A percentile compares a stretch with the other conserved stretches of the same genome.
phyloP scores from a whole-genome alignment of 2,329 filamentous ascomycete genomes.

The Magnaporthiopsis rhizophila region DNA sequence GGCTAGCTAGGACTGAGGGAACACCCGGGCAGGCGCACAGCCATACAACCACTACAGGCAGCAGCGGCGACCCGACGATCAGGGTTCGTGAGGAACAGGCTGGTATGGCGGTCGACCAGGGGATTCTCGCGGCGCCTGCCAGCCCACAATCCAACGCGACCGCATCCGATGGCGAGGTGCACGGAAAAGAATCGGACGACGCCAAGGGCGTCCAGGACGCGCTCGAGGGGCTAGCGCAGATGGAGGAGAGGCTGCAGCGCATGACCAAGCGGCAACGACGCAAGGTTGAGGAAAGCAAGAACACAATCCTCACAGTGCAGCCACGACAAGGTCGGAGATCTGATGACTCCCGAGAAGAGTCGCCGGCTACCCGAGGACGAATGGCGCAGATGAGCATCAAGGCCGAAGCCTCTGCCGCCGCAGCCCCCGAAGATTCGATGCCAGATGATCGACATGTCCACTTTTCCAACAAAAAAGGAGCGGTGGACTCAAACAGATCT shows the following conservation, averaged over 20 bases:
- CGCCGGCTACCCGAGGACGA: neutral
- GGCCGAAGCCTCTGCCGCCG: constrained; percentile 1
- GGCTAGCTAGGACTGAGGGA: too few relatives aligned
- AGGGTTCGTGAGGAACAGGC: too few relatives aligned
- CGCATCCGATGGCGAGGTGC: too few relatives aligned
- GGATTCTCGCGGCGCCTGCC: too few relatives aligned
- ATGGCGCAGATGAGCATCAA: neutral
- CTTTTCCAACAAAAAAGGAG: constrained; percentile 11
- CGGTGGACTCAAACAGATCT: constrained; percentile 13
- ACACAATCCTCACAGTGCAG: constrained; percentile 12
- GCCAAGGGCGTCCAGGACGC: constrained; percentile 28
- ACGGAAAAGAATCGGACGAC: constrained; percentile 4
- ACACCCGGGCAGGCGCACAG: too few relatives aligned
- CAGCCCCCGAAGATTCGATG: constrained; percentile 4
- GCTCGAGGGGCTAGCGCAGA: constrained; percentile 37
- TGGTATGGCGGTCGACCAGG: too few relatives aligned
- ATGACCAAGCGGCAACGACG: constrained; percentile 37
- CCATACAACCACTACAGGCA: too few relatives aligned
- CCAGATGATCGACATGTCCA: constrained; percentile 13
- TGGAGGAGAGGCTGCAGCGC: constrained; percentile 38
- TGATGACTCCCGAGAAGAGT: neutral
- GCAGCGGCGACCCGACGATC: too few relatives aligned
- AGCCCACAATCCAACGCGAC: too few relatives aligned
- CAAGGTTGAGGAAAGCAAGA: constrained; percentile 33
- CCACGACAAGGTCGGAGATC: too few relatives aligned